Evolutionary conservation across 1,139 yeast genomes (phyloP).

Genomic region (Candida freyschussii): DNA sequence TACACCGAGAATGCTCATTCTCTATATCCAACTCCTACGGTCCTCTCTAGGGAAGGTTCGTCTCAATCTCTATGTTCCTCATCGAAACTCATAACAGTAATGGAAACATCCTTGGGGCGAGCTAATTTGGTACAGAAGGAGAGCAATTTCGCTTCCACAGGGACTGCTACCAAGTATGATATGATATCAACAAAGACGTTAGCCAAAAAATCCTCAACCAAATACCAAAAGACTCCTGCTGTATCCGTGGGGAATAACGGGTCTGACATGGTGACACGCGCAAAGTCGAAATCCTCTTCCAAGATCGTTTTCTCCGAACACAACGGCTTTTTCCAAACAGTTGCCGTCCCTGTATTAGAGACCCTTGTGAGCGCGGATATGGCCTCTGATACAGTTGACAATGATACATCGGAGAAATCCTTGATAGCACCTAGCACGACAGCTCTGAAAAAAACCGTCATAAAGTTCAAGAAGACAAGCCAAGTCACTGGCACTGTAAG

Average conservation of each 20-base stretch:
- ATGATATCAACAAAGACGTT: slow-evolving; percentile 12
- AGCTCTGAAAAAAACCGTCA: slow-evolving; percentile 14
- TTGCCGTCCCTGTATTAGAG: slow-evolving; percentile 7
- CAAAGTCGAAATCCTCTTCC: slow-evolving; percentile 20
- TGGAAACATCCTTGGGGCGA: no score
- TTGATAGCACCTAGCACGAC: slow-evolving; percentile 20
- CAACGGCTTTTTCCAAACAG: slow-evolving; percentile 23
- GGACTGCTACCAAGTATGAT: slow-evolving; percentile 10
- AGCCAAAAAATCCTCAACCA: slow-evolving; percentile 15
- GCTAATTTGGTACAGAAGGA: no score
- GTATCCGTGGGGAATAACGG: slow-evolving; percentile 12
- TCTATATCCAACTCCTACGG: no score
- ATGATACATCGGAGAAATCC: slow-evolving; percentile 15
- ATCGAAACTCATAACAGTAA: no score
- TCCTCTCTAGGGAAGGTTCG: no score
- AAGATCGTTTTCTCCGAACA: slow-evolving; percentile 17
- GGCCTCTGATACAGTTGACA: slow-evolving; percentile 16
- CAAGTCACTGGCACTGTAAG: slow-evolving; percentile 14
- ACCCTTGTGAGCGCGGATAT: slow-evolving; percentile 14
- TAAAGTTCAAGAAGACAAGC: slow-evolving; percentile 14
- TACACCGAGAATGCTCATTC: no score
- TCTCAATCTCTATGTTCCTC: no score
- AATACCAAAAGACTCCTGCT: slow-evolving; percentile 14
- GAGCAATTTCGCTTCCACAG: no score
- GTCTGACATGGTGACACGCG: slow-evolving; percentile 9